Base-by-base conservation (phyloP, 2,329 filamentous ascomycete genomes). In the Pyrenophora seminiperda region DNA sequence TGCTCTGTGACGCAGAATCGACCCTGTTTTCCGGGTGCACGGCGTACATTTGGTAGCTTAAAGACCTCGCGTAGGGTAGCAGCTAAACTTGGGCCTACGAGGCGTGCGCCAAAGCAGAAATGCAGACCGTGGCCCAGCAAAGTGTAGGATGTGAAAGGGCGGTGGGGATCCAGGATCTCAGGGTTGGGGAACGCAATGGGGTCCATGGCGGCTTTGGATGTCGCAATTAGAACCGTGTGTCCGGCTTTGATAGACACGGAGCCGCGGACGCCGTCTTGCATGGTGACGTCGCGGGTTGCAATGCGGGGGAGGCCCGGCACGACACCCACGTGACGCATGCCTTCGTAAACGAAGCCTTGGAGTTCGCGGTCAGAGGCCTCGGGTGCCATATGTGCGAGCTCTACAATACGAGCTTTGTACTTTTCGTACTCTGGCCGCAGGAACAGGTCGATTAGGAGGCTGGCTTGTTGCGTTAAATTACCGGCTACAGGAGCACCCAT, bases 311-410 rank as follows among this genome's bases (percentile, higher is more conserved):
- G 66, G n/a, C 79, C 79, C 0, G 79, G 79, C 1, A 81, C 75
- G 1, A 79, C 76, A 14, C 78, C 77, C 5, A 77, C 76, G 58
- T 81, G 79, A 9, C 80, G 76, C 77, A 82, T 81, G 33, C 79
- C 80, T 62, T 83, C 80, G 54, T 75, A 80, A 2, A 82, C 79
- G 63, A 79, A 83, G 10, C 79, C 79, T 55, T 79, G 76, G 1
- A 82, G 73, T 58, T 82, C 79, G 2, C 58, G 53, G 90, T 90
- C 76, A 88, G 79, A 73, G 1, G 68, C 66, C 3, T 67, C 65
- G 4, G 76, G 70, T 34, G 78, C 72, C 55, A 71, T 73, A 50
- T 80, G 73, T 1, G 79, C 73, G 14, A 82, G 74, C 59, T 80
- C 72, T 17, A 81, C 63, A 48, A 83, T 80, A 24, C 79, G 78